Conservation (phyloP, 352 stramenopile species). For the Hyaloperonospora arabidopsidis region DNA sequence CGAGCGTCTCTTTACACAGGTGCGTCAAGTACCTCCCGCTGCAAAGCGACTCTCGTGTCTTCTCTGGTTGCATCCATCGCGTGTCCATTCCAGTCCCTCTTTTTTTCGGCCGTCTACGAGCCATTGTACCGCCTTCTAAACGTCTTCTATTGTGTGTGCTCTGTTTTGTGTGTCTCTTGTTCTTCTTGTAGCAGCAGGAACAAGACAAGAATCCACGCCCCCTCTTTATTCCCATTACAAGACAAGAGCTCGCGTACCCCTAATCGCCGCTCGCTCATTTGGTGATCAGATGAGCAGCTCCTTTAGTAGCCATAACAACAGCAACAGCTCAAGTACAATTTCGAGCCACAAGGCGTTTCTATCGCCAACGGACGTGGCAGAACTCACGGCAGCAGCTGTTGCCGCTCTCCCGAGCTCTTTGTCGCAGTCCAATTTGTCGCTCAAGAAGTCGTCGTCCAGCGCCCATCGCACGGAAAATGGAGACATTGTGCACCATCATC, state of each 20-base stretch:
- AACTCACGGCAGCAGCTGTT: conserved; percentile 66
- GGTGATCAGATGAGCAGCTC: conserved; percentile 39
- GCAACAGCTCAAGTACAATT: conserved; percentile 4
- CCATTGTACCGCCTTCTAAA: conserved; percentile 13
- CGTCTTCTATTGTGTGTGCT: conserved; percentile 14
- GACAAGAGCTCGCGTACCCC: background rate
- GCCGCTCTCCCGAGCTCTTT: conserved; percentile 58
- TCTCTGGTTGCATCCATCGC: background rate
- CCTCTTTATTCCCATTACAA: conserved; percentile 1
- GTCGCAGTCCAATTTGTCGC: conserved; percentile 40
- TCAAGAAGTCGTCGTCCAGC: conserved; percentile 42
- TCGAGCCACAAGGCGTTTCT: conserved; percentile 54
- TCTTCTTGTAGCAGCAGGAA: background rate
- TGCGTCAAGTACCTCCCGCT: conserved; percentile 20
- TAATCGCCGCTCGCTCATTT: background rate
- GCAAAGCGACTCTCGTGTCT: background rate
- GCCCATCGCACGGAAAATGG: conserved; percentile 61
- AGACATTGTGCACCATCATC: conserved; percentile 70
- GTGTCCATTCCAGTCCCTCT: conserved; percentile 4
- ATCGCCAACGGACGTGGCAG: conserved; percentile 66
- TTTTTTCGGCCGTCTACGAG: background rate
- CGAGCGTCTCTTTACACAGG: no score
- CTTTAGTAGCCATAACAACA: conserved; percentile 20
- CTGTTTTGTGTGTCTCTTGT: conserved; percentile 7
- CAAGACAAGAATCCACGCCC: background rate